Evolutionary conservation across 208 protist species (phyloP).

Genomic region (Vickermania spadyakhi): DNA sequence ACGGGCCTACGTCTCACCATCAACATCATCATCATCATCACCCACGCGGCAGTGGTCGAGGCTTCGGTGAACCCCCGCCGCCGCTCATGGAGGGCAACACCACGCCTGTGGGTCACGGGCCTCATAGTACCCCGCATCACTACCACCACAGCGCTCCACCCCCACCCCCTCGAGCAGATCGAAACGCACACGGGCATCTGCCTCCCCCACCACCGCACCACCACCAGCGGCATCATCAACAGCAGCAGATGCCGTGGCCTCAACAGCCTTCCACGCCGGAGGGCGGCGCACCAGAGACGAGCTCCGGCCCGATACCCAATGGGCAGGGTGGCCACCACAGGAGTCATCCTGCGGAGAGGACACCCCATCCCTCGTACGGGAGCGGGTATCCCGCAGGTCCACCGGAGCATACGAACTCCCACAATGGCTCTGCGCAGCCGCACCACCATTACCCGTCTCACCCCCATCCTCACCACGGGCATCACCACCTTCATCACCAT

Average conservation of each 20-base stretch:
- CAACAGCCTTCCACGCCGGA: no score
- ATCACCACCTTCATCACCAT: not conserved
- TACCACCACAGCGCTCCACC: no score
- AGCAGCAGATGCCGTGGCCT: not conserved
- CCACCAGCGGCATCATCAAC: not conserved
- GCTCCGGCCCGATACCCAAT: not conserved
- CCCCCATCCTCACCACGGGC: not conserved
- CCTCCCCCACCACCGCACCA: not conserved
- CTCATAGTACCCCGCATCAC: no score
- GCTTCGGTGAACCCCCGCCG: not conserved
- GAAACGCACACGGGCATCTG: no score
- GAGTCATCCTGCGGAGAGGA: not conserved
- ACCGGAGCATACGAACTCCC: no score
- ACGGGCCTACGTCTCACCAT: no score
- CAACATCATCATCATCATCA: not conserved
- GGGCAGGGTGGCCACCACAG: not conserved
- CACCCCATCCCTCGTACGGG: not conserved
- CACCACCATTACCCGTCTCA: not conserved
- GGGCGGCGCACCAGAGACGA: no score
- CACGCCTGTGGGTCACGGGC: no score
- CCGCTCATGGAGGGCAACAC: no score
- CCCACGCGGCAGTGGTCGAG: not conserved
- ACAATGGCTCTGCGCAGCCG: no score
- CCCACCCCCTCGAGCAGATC: no score
- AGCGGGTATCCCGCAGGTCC: no score